Evolutionary conservation across 2,329 filamentous ascomycete genomes (phyloP).

Genomic region (Torrubiellomyces zombiae): DNA sequence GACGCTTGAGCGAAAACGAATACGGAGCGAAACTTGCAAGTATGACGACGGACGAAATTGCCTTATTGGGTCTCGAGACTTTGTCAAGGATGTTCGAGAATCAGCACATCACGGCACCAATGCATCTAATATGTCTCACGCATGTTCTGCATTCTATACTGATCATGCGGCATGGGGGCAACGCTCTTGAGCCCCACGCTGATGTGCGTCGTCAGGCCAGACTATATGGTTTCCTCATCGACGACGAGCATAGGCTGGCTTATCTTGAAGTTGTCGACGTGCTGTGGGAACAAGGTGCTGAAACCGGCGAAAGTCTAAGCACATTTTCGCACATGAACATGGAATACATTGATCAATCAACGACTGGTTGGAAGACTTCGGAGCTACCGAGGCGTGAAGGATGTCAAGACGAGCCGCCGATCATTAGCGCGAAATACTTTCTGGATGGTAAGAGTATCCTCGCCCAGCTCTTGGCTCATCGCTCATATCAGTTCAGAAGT

Average conservation of each 20-base stretch:
- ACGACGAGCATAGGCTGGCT: conserved; percentile 15
- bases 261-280: conserved; percentile 27
- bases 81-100: conserved; percentile 24
- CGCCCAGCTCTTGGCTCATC: neutral
- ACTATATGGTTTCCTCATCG: too few relatives aligned
- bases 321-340: conserved; percentile 10
- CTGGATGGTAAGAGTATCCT: conserved; percentile 28
- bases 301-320: conserved; percentile 13
- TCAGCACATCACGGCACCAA: conserved; percentile 18
- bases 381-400: conserved; percentile 11
- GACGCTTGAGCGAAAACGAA: too few relatives aligned
- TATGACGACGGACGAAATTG: conserved; percentile 22
- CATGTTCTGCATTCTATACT: conserved; percentile 34
- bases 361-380: conserved; percentile 24
- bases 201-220: too few relatives aligned
- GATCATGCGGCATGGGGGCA: too few relatives aligned
- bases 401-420: conserved; percentile 18
- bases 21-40: conserved; percentile 17
- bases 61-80: conserved; percentile 22
- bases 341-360: conserved; percentile 6
- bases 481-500: conserved; percentile 20
- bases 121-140: conserved; percentile 32
- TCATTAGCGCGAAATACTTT: conserved; percentile 27
- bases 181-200: too few relatives aligned
- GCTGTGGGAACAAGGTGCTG: conserved; percentile 30